These are phyloP conservation scores for Neonectria magnoliae DNA, from an alignment of 2,329 filamentous ascomycete species.

Conservation along the genomic window DNA sequence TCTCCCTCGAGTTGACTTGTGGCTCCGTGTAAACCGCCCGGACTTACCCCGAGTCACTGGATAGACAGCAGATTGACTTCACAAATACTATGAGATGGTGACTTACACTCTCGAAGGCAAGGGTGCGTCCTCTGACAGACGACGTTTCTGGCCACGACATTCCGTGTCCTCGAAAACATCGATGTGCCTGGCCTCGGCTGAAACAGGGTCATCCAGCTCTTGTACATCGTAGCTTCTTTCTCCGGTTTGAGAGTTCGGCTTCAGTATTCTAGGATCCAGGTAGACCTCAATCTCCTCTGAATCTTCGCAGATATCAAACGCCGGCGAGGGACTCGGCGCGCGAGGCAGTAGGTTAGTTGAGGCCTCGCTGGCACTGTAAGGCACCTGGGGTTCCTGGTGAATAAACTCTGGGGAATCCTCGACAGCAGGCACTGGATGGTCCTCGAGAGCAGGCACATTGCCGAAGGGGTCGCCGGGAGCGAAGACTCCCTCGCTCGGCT, in stretches of 20 bases:
- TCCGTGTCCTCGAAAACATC: not conserved
- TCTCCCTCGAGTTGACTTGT: not conserved
- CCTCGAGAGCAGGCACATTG: not conserved
- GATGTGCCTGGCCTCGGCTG: not conserved
- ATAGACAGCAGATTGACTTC: not conserved
- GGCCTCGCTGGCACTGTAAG: not conserved
- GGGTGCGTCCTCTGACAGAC: not conserved
- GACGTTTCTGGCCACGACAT: not conserved
- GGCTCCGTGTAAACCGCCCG: too few relatives aligned
- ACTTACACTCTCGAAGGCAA: not conserved
- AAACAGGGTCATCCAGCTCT: not conserved
- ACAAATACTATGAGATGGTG: not conserved
- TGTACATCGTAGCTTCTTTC: not conserved
- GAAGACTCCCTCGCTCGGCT: not conserved
- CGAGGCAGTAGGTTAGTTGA: not conserved
- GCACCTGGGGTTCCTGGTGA: not conserved
- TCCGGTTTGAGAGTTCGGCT: too few relatives aligned
- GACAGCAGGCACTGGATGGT: not conserved
- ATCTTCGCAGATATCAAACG: too few relatives aligned
- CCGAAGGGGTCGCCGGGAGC: not conserved
- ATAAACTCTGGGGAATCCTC: not conserved
- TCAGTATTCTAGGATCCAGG: not conserved
- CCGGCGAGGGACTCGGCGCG: not conserved
- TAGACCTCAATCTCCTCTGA: not conserved
- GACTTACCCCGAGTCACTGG: not conserved